These are phyloP conservation scores for Malassezia equina DNA, from an alignment of 1,284 basidiomycete genomes.

Conservation along the genomic window DNA sequence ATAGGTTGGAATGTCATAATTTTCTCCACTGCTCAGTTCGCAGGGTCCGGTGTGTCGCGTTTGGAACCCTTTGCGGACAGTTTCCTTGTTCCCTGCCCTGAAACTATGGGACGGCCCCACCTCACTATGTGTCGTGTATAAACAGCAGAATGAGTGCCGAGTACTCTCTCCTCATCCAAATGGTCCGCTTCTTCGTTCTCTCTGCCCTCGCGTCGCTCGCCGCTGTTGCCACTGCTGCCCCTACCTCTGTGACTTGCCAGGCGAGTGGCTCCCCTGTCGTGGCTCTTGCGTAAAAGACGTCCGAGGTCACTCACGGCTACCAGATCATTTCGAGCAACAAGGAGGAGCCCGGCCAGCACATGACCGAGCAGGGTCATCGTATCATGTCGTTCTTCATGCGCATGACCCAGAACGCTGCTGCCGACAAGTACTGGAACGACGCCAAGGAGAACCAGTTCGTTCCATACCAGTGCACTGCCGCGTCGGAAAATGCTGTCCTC, in stretches of 20 bases:
- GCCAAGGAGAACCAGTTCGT: background rate
- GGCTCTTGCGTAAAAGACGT: background rate
- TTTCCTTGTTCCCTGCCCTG: too few species aligned
- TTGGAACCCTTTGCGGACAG: too few species aligned
- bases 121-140: background rate
- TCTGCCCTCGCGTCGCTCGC: background rate
- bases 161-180: background rate
- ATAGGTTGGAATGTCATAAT: too few species aligned
- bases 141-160: background rate
- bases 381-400: background rate
- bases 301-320: background rate
- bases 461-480: background rate
- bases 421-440: background rate
- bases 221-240: background rate
- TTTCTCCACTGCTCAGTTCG: too few species aligned
- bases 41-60: too few species aligned
- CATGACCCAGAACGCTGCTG: background rate
- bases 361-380: background rate
- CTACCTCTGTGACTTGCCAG: background rate
- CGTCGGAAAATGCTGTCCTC: background rate
- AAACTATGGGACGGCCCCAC: background rate
- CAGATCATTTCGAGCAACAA: background rate
- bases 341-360: background rate
- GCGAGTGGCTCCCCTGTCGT: background rate
- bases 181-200: background rate